These are phyloP conservation scores for Saturnispora galanensis DNA, from an alignment of 805 yeast genomes.

Conservation along the genomic window DNA sequence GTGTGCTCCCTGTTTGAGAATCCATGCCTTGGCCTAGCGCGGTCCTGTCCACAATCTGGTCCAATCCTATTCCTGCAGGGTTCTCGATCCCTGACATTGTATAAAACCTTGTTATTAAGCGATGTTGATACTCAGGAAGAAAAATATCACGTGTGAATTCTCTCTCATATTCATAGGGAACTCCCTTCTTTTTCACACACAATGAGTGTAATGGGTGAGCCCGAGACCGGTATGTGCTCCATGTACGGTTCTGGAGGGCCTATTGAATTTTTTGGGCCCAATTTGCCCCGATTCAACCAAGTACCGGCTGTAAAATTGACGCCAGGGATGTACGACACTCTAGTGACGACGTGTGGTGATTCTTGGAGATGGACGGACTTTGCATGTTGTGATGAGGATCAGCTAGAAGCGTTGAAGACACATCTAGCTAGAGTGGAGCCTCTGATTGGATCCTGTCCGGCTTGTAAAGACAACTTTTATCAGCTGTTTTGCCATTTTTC, in stretches of 20 bases:
- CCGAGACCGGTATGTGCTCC: slow-evolving; percentile 40
- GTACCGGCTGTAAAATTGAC: slow-evolving; percentile 39
- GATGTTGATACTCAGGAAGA: no score
- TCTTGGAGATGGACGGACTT: slow-evolving; percentile 41
- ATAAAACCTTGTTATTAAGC: no score
- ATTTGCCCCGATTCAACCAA: slow-evolving; percentile 67
- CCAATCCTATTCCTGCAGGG: no score
- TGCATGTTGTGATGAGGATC: slow-evolving; percentile 66
- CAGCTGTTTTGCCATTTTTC: slow-evolving; percentile 82
- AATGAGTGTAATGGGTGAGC: slow-evolving; percentile 14
- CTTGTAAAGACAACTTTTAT: slow-evolving; percentile 78
- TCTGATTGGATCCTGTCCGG: slow-evolving; percentile 84
- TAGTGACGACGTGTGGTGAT: slow-evolving; percentile 62
- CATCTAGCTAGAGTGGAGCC: slow-evolving; percentile 70
- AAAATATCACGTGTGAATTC: no score
- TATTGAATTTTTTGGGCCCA: slow-evolving; percentile 64
- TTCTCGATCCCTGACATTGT: no score
- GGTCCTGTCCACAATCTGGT: no score
- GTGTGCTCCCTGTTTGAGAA: slow-evolving; percentile 11
- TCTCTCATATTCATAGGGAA: no score
- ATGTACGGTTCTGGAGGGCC: slow-evolving; percentile 65
- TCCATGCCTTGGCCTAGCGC: no score
- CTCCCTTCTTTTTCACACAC: neutral
- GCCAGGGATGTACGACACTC: slow-evolving; percentile 32
- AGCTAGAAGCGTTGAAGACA: slow-evolving; percentile 43